phyloP scores from a whole-genome alignment of 805 yeast species.

The Candida tallmaniae region DNA sequence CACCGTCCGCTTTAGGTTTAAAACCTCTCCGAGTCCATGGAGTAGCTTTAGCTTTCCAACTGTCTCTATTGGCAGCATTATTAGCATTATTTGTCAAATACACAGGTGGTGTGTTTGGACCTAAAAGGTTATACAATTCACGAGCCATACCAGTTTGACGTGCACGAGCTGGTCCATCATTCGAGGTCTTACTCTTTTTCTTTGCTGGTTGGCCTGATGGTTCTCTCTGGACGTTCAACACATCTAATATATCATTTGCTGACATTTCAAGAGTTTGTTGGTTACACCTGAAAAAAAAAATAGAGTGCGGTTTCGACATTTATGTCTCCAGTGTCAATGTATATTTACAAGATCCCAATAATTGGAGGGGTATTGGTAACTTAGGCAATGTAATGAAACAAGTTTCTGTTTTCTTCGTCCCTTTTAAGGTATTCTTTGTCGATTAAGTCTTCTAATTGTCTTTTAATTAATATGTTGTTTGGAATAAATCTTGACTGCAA shows the following conservation, averaged over 20 bases:
- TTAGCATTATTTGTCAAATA: constrained; percentile 19
- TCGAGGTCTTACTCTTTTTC: constrained; percentile 33
- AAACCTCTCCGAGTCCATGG: constrained; percentile 80
- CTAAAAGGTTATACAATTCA: constrained; percentile 81
- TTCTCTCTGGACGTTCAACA: constrained; percentile 60
- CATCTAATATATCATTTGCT: constrained; percentile 66
- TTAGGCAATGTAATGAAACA: constrained; percentile 67
- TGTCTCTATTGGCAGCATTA: constrained; percentile 61
- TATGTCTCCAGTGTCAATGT: too few relatives aligned
- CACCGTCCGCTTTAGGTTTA: constrained; percentile 44
- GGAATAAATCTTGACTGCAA: constrained; percentile 65
- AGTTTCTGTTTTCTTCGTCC: constrained; percentile 52
- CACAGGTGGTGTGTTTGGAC: constrained; percentile 89
- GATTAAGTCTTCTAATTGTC: constrained; percentile 66
- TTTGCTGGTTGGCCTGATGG: constrained; percentile 36
- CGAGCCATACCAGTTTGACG: constrained; percentile 73
- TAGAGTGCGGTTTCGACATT: too few relatives aligned
- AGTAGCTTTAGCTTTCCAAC: constrained; percentile 61
- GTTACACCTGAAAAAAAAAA: too few relatives aligned
- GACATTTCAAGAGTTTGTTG: constrained; percentile 18
- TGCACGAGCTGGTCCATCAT: constrained; percentile 12
- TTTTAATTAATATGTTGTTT: constrained; percentile 60
- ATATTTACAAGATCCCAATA: too few relatives aligned
- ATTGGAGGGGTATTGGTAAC: too few relatives aligned
- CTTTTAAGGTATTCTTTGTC: constrained; percentile 80